phyloP scores from a whole-genome alignment of 495 filamentous ascomycete genomes.

The Aspergillus funiculosus region DNA sequence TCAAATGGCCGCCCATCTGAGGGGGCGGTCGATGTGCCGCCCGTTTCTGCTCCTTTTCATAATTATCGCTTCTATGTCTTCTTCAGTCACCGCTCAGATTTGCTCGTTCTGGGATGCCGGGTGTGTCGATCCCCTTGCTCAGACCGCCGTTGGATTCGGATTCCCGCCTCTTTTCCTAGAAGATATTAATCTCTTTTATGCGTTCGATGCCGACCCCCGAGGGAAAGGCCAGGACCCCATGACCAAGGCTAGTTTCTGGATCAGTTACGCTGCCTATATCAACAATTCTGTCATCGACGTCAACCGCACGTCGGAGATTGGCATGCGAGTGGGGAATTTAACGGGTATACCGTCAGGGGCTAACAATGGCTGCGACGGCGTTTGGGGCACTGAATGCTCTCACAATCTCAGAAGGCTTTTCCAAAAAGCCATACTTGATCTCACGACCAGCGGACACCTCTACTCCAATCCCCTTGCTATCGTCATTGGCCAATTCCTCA shows the following conservation, averaged over 20 bases:
- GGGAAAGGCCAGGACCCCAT: constrained; percentile 34
- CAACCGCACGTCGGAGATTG: constrained; percentile 40
- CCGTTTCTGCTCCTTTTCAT: constrained; percentile 20
- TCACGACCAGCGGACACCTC: constrained; percentile 25
- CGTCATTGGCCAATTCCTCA: constrained; percentile 28
- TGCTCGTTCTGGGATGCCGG: constrained; percentile 38
- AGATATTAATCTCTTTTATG: constrained; percentile 36
- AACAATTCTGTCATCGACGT: constrained; percentile 28
- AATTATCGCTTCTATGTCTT: constrained; percentile 19
- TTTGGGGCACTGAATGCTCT: constrained; percentile 37
- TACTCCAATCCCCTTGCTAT: constrained; percentile 32
- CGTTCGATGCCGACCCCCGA: constrained; percentile 32
- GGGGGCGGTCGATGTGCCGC: constrained; percentile 13
- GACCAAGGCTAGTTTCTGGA: constrained; percentile 40
- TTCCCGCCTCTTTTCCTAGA: constrained; percentile 38
- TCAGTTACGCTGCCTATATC: constrained; percentile 34
- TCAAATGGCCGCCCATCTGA: constrained; percentile 22
- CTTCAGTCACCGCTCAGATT: constrained; percentile 25
- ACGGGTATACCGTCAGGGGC: constrained; percentile 32
- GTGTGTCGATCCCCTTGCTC: constrained; percentile 42
- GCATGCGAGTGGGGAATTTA: constrained; percentile 38
- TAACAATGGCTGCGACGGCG: constrained; percentile 40
- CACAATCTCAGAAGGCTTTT: constrained; percentile 29
- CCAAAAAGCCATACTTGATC: constrained; percentile 24
- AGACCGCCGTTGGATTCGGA: constrained; percentile 33